These are phyloP conservation scores for Cladobotryum protrusum DNA, from an alignment of 2,329 filamentous ascomycete species.

Conservation along the genomic window DNA sequence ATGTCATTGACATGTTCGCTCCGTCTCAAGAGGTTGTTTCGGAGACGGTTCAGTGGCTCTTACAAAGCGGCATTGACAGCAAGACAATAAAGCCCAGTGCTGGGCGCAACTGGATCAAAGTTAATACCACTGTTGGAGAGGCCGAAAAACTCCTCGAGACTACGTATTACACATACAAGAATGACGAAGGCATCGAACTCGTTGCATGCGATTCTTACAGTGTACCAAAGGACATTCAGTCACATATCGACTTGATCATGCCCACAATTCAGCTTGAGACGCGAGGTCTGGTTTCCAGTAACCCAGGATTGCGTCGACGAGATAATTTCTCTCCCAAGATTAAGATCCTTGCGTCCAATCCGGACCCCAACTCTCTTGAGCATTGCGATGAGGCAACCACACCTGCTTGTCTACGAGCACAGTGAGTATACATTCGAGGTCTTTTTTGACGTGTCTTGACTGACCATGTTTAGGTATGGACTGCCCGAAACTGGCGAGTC, in stretches of 20 bases:
- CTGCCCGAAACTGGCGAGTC: not conserved
- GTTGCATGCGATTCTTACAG: conserved; percentile 33
- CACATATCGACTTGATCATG: conserved; percentile 35
- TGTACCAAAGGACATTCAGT: conserved; percentile 27
- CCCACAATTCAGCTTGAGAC: conserved; percentile 32
- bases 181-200: conserved; percentile 24
- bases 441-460: not conserved
- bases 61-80: conserved; percentile 38
- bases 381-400: not conserved
- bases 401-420: conserved; percentile 3
- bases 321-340: not conserved
- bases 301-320: not conserved
- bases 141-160: conserved; percentile 46
- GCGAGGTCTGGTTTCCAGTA: not conserved
- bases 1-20: conserved; percentile 36
- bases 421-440: not conserved
- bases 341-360: not conserved
- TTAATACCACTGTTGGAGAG: conserved; percentile 46
- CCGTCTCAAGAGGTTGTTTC: conserved; percentile 36
- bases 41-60: conserved; percentile 47
- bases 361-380: not conserved
- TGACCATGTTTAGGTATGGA: not conserved
- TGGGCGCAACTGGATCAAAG: conserved; percentile 44
- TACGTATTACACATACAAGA: conserved; percentile 33
- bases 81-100: conserved; percentile 4